phyloP scores from a whole-genome alignment of 2,329 filamentous ascomycete species.

The Aspergillus fischeri region DNA sequence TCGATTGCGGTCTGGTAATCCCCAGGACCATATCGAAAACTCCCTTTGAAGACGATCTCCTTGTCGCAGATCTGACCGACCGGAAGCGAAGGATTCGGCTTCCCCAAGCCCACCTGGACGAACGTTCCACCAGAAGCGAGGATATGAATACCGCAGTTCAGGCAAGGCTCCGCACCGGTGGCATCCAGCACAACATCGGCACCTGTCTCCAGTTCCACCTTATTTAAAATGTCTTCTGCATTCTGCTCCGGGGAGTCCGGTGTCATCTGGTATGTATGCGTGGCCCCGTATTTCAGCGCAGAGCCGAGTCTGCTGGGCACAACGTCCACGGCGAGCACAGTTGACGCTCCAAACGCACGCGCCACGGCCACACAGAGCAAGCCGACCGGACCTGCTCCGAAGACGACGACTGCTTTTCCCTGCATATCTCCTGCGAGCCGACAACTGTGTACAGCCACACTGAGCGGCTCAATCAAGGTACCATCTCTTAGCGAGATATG shows the following conservation, averaged over 20 bases:
- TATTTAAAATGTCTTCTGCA: constrained; percentile 59
- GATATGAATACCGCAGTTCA: constrained; percentile 65
- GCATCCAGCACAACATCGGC: constrained; percentile 75
- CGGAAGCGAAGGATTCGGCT: constrained; percentile 61
- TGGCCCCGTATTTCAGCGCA: constrained; percentile 60
- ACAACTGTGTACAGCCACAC: constrained; percentile 76
- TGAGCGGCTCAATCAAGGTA: constrained; percentile 79
- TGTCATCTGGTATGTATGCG: constrained; percentile 53
- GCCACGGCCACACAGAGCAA: constrained; percentile 80
- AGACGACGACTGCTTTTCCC: constrained; percentile 72
- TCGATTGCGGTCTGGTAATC: constrained; percentile 79
- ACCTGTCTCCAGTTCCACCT: constrained; percentile 57
- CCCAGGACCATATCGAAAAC: constrained; percentile 78
- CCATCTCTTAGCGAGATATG: constrained; percentile 65
- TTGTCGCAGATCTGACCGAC: constrained; percentile 81
- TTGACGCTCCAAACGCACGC: constrained; percentile 71
- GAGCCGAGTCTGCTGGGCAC: constrained; percentile 61
- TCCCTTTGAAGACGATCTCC: constrained; percentile 77
- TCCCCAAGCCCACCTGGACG: constrained; percentile 83
- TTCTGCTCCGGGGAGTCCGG: constrained; percentile 63
- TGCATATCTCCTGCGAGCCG: constrained; percentile 66
- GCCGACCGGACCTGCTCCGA: constrained; percentile 80
- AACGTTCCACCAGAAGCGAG: constrained; percentile 67
- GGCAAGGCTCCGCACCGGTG: constrained; percentile 68
- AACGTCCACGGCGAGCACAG: constrained; percentile 77